Percentiles rank a stretch among this genome's conserved stretches.
Evolutionary conservation across 1,139 yeast genomes (phyloP).

Genomic region (Protomyces gravidus): DNA sequence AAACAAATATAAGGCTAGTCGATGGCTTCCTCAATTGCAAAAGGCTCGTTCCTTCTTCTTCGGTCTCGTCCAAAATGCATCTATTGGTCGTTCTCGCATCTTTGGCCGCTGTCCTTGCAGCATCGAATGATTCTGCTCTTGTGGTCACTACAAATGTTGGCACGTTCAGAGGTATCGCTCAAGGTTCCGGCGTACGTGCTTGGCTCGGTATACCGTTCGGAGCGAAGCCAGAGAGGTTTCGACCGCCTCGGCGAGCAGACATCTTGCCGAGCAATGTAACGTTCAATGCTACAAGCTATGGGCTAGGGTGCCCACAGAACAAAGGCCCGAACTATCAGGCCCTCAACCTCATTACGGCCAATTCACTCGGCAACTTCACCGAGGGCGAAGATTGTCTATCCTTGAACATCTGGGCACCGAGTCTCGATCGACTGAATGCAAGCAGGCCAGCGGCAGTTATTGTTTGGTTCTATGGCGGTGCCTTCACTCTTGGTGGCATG

Average conservation of each 20-base stretch:
- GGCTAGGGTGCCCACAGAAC: constrained; percentile 23
- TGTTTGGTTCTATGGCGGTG: constrained; percentile 23
- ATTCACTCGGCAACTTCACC: constrained; percentile 14
- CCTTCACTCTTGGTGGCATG: constrained; percentile 15
- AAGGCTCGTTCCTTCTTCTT: too few species aligned
- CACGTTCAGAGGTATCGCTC: constrained; percentile 3
- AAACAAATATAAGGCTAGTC: too few species aligned
- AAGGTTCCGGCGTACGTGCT: constrained; percentile 2
- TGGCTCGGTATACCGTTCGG: constrained; percentile 25
- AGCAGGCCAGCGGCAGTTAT: constrained; percentile 17
- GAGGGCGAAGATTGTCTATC: constrained; percentile 28
- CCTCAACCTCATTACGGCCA: constrained; percentile 1
- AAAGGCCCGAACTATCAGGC: constrained; percentile 10
- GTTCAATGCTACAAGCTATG: constrained; percentile 17
- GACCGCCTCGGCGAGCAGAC: constrained; percentile 22
- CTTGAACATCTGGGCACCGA: constrained; percentile 23
- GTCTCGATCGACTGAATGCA: constrained; percentile 3
- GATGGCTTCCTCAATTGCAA: too few species aligned
- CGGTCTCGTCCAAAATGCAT: not conserved
- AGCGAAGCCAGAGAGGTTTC: constrained; percentile 8
- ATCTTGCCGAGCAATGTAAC: constrained; percentile 1
- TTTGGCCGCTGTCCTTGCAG: not conserved
- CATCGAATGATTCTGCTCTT: not conserved
- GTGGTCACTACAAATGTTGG: constrained; percentile 16
- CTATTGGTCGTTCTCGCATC: not conserved